phyloP scores from a whole-genome alignment of 116 monocot genomes.

The Papilionanthe hybrid region DNA sequence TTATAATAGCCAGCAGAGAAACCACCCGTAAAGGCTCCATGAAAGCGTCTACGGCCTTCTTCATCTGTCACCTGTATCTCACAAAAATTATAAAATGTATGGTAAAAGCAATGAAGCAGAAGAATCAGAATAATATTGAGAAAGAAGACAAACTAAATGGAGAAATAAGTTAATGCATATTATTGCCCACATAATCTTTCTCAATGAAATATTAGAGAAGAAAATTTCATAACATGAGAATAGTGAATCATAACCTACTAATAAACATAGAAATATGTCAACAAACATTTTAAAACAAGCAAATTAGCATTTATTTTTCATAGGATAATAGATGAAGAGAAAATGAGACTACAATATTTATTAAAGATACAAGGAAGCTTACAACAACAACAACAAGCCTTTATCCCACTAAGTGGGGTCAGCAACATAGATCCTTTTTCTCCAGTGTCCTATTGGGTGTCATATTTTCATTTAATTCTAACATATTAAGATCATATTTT shows the following conservation, averaged over 20 bases:
- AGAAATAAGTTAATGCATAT: not conserved
- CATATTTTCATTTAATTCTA: too few species aligned
- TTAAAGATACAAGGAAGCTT: not conserved
- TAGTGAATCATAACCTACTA: not conserved
- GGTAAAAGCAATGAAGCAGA: not conserved
- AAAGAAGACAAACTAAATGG: conserved; percentile 1
- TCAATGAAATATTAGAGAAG: not conserved
- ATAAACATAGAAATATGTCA: not conserved
- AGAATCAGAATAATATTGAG: not conserved
- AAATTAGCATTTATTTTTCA: not conserved
- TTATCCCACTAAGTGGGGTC: too few species aligned
- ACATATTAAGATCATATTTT: too few species aligned
- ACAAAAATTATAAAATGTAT: not conserved
- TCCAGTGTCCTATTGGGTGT: too few species aligned
- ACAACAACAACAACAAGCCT: too few species aligned
- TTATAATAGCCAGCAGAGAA: conserved; percentile 99
- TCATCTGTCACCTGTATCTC: conserved; percentile 82
- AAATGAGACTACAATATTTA: not conserved
- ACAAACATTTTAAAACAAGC: not conserved
- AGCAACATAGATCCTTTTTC: too few species aligned
- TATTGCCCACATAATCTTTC: not conserved
- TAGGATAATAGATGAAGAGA: not conserved
- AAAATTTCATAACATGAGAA: not conserved
- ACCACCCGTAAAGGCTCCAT: conserved; percentile 97
- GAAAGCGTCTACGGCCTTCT: conserved; percentile 92